These are phyloP conservation scores for Backusella liffmaniae DNA, from an alignment of 192 early-diverging fungal species.

Conservation along the genomic window DNA sequence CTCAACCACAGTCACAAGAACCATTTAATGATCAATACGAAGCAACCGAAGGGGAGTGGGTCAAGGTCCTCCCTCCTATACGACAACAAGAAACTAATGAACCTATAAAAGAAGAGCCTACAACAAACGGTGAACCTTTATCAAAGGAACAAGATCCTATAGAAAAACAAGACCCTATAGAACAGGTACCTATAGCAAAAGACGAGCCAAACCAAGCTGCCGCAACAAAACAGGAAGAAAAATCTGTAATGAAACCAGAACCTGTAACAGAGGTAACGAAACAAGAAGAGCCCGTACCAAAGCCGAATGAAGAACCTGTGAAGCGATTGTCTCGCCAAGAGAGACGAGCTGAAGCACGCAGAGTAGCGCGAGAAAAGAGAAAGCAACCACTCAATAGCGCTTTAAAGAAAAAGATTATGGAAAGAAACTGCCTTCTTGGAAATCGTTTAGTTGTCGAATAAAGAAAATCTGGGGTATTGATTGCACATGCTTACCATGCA, in stretches of 20 bases:
- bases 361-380: conserved; percentile 1
- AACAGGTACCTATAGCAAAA: no score
- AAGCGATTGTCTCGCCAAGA: conserved; percentile 21
- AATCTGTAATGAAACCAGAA: no score
- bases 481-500: background rate
- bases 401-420: background rate
- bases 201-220: no score
- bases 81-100: background rate
- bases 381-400: background rate
- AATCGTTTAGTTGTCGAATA: background rate
- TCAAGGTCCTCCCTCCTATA: conserved; percentile 8
- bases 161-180: no score
- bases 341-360: conserved; percentile 5
- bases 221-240: no score
- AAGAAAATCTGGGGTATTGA: background rate
- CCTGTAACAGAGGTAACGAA: background rate
- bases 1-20: conserved; percentile 14
- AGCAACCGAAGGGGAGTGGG: conserved; percentile 11
- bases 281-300: background rate
- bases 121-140: background rate
- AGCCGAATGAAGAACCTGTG: background rate
- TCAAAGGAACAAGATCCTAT: background rate
- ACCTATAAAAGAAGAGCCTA: background rate
- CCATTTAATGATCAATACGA: conserved; percentile 8
- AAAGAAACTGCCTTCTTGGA: background rate